Conservation (phyloP, 73 alveolate genomes). For the Paramecium primaurelia region DNA sequence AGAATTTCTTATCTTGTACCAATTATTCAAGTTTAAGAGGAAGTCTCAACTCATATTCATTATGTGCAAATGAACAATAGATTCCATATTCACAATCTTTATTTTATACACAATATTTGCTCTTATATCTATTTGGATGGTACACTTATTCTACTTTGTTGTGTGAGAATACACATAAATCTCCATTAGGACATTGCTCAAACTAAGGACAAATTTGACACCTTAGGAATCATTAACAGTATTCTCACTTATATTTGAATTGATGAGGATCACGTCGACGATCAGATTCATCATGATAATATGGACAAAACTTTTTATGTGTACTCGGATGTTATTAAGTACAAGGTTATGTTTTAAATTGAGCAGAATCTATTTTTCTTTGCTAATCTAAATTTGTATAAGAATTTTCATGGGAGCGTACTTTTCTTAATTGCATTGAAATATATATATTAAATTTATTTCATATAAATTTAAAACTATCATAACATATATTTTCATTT, state of each 20-base stretch:
- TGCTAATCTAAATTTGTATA: not conserved
- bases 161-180: slow-evolving; percentile 69
- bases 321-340: slow-evolving; percentile 16
- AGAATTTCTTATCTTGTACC: slow-evolving; percentile 60
- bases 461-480: not conserved
- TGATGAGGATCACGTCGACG: slow-evolving; percentile 70
- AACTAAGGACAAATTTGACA: slow-evolving; percentile 63
- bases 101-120: slow-evolving; percentile 70
- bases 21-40: slow-evolving; percentile 62
- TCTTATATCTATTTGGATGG: slow-evolving; percentile 75
- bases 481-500: not conserved
- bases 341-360: slow-evolving; percentile 56
- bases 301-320: slow-evolving; percentile 67
- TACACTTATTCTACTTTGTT: slow-evolving; percentile 74
- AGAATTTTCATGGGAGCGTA: not conserved
- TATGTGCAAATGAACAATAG: slow-evolving; percentile 79
- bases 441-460: not conserved
- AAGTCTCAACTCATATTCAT: slow-evolving; percentile 62
- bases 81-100: slow-evolving; percentile 76
- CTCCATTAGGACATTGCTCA: slow-evolving; percentile 21
- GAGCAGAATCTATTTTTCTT: not conserved
- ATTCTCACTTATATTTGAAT: slow-evolving; percentile 29
- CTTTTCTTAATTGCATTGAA: not conserved
- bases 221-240: slow-evolving; percentile 29
- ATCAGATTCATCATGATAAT: slow-evolving; percentile 72